These are phyloP conservation scores for Cyberlindnera subsufficiens DNA, from an alignment of 805 yeast species.

Conservation along the genomic window DNA sequence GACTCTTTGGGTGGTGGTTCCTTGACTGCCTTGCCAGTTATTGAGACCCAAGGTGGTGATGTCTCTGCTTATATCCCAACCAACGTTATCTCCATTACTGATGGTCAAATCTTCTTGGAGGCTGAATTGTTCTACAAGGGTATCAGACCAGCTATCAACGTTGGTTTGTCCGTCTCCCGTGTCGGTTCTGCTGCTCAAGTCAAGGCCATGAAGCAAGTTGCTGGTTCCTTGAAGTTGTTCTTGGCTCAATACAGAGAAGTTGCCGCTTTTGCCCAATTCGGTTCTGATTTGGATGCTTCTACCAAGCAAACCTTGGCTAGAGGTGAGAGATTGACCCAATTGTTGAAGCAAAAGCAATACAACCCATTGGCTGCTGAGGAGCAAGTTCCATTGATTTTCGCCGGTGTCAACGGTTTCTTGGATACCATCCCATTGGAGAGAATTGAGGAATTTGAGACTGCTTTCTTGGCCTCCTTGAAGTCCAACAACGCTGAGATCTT, in stretches of 20 bases:
- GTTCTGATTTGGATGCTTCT: slow-evolving; percentile 99
- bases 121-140: slow-evolving; percentile 99
- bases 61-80: slow-evolving; percentile 97
- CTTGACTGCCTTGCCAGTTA: slow-evolving; percentile 91
- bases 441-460: slow-evolving; percentile 86
- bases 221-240: slow-evolving; percentile 99
- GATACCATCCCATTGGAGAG: slow-evolving; percentile 80
- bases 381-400: slow-evolving; percentile 97
- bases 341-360: slow-evolving; percentile 97
- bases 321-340: slow-evolving; percentile 99
- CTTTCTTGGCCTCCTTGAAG: slow-evolving; percentile 88
- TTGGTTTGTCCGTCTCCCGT: slow-evolving; percentile 99
- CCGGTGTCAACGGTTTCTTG: slow-evolving; percentile 99
- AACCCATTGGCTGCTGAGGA: slow-evolving; percentile 97
- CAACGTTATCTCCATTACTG: slow-evolving; percentile 95
- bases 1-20: slow-evolving; percentile 89
- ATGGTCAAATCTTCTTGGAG: slow-evolving; percentile 98
- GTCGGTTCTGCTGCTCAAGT: slow-evolving; percentile 99
- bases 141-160: slow-evolving; percentile 99
- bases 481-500: slow-evolving; percentile 83
- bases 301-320: slow-evolving; percentile 98
- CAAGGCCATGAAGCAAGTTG: slow-evolving; percentile 99
- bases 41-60: slow-evolving; percentile 99
- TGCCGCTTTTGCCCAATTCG: slow-evolving; percentile 99
- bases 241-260: slow-evolving; percentile 99